Base-by-base conservation (phyloP, 2,329 filamentous ascomycete genomes). In the Colletotrichum siamense region DNA sequence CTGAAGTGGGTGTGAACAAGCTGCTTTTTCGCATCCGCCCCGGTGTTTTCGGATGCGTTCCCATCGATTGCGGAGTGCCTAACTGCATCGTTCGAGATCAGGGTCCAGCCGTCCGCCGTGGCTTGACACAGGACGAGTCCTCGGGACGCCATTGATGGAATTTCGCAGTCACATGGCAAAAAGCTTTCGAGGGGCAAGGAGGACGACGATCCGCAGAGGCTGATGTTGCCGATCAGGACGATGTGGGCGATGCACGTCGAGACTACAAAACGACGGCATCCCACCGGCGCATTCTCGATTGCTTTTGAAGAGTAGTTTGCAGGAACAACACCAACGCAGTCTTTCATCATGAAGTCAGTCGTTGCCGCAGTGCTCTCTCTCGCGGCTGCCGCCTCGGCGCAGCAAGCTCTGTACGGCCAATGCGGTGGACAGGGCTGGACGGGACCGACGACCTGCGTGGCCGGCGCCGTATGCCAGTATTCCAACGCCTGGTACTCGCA, bases 371-470 rank as follows among this genome's bases (percentile, higher is more conserved):
- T 64, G 5, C 65, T 78, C 44, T 59, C 72, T 59, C 39, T 78
- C 26, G 72, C 75, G 26, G 71, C 71, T 36, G 69, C 72, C 28
- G 75, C 66, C 26, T 77, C 77, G 18, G 77, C 77, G n/a, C 77
- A 78, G 30, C 71, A 75, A 36, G 67, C 77, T 52, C 65, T 82
- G 9, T 82, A 74, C 55, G 76, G 78, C n/a, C 87, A 88, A 75
- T 89, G 87, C 61, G 87, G 88, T 70, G 88, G 87, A 8, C 82
- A 77, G 18, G 84, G 82, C 59, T 89, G 82, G 82, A 80, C 75
- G 7, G 88, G 87, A 22, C 78, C 85, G 12, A 88, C 86, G 4
- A 88, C 86, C 80, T 89, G 88, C 73, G 78, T 76, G 2, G 82
- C 82, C 26, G 86, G 86, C 59, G 83, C 81, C 78, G 80, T 79